Conservation (phyloP, 257 asterid species). For the Primulina eburnea region DNA sequence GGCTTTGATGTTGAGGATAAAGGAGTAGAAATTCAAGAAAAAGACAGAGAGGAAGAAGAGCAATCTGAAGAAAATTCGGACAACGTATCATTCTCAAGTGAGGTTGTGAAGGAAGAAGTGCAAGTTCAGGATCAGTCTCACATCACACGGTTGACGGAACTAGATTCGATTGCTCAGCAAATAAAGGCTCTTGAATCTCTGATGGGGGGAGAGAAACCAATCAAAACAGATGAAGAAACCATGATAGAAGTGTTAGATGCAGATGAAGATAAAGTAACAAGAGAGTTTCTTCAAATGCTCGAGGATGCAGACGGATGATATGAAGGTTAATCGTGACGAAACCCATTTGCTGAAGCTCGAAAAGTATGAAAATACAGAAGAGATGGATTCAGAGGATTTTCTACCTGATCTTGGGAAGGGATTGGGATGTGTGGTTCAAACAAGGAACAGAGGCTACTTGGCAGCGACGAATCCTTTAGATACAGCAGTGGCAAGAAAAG, state of each 20-base stretch:
- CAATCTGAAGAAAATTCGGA: conserved; percentile 52
- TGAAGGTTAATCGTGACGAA: conserved; percentile 28
- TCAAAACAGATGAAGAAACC: conserved; percentile 43
- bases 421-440: conserved; percentile 77
- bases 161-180: conserved; percentile 81
- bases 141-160: conserved; percentile 57
- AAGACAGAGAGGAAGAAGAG: conserved; percentile 28
- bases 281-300: conserved; percentile 81
- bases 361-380: conserved; percentile 20
- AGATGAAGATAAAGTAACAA: conserved; percentile 77
- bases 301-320: conserved; percentile 45
- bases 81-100: conserved; percentile 57
- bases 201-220: conserved; percentile 52
- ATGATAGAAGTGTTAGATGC: conserved; percentile 61
- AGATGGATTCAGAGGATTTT: conserved; percentile 35
- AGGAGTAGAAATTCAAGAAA: conserved; percentile 67
- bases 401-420: conserved; percentile 88
- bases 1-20: conserved; percentile 87
- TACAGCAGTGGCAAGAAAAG: conserved; percentile 39
- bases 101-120: conserved; percentile 81
- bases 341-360: conserved; percentile 19
- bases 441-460: conserved; percentile 79
- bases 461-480: conserved; percentile 78
- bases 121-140: conserved; percentile 67
- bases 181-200: conserved; percentile 84